Conservation (phyloP, 2,329 filamentous ascomycete genomes). For the Arachnopeziza araneosa region DNA sequence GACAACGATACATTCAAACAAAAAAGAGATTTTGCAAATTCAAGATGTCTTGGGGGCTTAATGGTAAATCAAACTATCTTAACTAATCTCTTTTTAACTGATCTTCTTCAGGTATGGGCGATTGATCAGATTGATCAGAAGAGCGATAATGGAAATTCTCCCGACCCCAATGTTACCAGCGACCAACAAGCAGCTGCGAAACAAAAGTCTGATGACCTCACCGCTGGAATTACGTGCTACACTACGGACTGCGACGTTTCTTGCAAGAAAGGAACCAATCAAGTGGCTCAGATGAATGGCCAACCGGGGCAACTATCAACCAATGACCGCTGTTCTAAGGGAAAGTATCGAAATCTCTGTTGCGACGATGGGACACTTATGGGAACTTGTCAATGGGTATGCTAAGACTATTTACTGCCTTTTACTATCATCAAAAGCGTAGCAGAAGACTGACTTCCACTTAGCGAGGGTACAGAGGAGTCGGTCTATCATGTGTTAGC, state of each 20-base stretch:
- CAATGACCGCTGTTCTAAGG: constrained; percentile 21
- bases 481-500: constrained; percentile 26
- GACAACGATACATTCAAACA: constrained; percentile 26
- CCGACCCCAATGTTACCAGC: not conserved
- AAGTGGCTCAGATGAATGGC: constrained; percentile 29
- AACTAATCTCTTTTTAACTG: not conserved
- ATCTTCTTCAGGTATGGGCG: constrained; percentile 18
- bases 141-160: not conserved
- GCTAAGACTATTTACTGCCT: no score
- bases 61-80: constrained; percentile 13
- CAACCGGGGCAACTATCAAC: constrained; percentile 27
- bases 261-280: constrained; percentile 25
- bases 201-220: constrained; percentile 9
- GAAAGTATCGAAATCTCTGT: constrained; percentile 26
- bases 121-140: constrained; percentile 12
- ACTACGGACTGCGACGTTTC: constrained; percentile 23
- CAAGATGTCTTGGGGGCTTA: constrained; percentile 23
- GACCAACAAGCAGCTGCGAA: constrained; percentile 16
- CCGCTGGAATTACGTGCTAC: constrained; percentile 17
- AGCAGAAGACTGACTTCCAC: no score
- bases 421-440: no score
- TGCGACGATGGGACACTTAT: constrained; percentile 22
- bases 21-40: constrained; percentile 25
- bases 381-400: constrained; percentile 27
- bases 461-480: constrained; percentile 11